Percentiles rank a stretch among this genome's conserved stretches.
Conservation (phyloP, 2,329 filamentous ascomycete species). For the Didymella exigua region DNA sequence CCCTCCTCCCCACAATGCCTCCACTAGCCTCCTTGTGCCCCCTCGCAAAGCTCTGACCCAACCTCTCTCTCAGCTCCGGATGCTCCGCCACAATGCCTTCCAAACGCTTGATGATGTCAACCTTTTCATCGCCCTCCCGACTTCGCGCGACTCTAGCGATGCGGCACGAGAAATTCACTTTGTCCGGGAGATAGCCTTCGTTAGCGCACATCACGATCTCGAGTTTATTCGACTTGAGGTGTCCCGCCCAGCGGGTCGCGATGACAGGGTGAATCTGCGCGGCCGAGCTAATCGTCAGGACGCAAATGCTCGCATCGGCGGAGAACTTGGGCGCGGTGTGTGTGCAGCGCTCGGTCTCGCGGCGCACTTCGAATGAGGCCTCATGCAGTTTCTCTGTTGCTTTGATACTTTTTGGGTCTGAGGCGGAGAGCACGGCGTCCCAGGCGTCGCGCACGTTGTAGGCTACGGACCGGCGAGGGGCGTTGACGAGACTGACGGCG, state of each 20-base stretch:
- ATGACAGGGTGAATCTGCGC: slow-evolving; percentile 71
- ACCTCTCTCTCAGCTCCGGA: slow-evolving; percentile 51
- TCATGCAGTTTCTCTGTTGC: slow-evolving; percentile 56
- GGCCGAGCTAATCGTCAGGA: slow-evolving; percentile 64
- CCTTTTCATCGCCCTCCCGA: slow-evolving; percentile 56
- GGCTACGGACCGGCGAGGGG: slow-evolving; percentile 65
- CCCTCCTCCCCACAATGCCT: slow-evolving; percentile 64
- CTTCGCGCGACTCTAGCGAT: slow-evolving; percentile 62
- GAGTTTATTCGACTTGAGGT: slow-evolving; percentile 63
- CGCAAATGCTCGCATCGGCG: slow-evolving; percentile 65
- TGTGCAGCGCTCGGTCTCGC: slow-evolving; percentile 66
- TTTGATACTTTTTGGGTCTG: slow-evolving; percentile 59
- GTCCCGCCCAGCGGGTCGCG: slow-evolving; percentile 69
- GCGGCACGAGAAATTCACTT: slow-evolving; percentile 72
- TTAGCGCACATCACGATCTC: slow-evolving; percentile 72
- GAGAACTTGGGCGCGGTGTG: slow-evolving; percentile 69
- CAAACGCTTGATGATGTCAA: slow-evolving; percentile 67
- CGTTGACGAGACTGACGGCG: slow-evolving; percentile 68
- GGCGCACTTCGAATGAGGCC: slow-evolving; percentile 64
- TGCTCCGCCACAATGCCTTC: slow-evolving; percentile 55
- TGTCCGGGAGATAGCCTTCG: slow-evolving; percentile 65
- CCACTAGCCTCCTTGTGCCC: slow-evolving; percentile 72
- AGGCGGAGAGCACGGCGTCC: slow-evolving; percentile 60
- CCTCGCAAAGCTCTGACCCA: slow-evolving; percentile 68
- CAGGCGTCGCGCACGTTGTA: slow-evolving; percentile 67